Conservation (phyloP, 176 grass and related monocot genomes). For the Avena insularis region DNA sequence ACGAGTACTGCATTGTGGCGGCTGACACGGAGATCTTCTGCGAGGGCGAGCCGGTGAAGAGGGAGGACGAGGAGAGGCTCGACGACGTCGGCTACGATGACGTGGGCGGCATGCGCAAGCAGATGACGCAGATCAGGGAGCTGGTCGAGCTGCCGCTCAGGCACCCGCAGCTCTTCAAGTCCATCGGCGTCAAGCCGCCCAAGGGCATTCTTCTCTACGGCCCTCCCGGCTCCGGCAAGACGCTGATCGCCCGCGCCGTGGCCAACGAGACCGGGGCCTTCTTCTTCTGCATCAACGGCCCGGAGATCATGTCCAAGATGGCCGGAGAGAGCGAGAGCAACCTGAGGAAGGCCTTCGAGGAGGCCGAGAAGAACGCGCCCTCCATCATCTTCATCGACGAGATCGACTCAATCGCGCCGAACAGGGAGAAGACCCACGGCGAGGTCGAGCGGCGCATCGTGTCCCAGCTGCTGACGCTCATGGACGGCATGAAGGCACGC, state of each 20-base stretch:
- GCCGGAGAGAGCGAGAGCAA: constrained; percentile 33
- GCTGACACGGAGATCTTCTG: constrained; percentile 51
- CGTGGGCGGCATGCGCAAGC: constrained; percentile 70
- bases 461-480: too few relatives aligned
- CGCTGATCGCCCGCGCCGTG: constrained; percentile 58
- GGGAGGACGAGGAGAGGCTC: not conserved
- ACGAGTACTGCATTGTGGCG: constrained; percentile 54
- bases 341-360: constrained; percentile 67
- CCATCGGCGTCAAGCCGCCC: constrained; percentile 67
- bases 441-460: too few relatives aligned
- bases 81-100: constrained; percentile 66
- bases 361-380: constrained; percentile 70
- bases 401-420: constrained; percentile 60
- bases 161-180: constrained; percentile 67
- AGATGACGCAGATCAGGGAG: constrained; percentile 31
- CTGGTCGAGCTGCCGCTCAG: not conserved
- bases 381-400: constrained; percentile 79
- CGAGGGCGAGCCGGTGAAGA: constrained; percentile 46
- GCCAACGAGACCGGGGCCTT: constrained; percentile 66
- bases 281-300: constrained; percentile 41
- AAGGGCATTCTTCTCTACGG: constrained; percentile 68
- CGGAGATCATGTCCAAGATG: too few relatives aligned
- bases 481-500: constrained; percentile 27
- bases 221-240: constrained; percentile 3
- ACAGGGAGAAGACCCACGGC: constrained; percentile 37